A percentile compares a stretch with the other conserved stretches of the same genome.
Evolutionary conservation across 2,329 filamentous ascomycete species (phyloP).

Genomic region (Phoma sp.): DNA sequence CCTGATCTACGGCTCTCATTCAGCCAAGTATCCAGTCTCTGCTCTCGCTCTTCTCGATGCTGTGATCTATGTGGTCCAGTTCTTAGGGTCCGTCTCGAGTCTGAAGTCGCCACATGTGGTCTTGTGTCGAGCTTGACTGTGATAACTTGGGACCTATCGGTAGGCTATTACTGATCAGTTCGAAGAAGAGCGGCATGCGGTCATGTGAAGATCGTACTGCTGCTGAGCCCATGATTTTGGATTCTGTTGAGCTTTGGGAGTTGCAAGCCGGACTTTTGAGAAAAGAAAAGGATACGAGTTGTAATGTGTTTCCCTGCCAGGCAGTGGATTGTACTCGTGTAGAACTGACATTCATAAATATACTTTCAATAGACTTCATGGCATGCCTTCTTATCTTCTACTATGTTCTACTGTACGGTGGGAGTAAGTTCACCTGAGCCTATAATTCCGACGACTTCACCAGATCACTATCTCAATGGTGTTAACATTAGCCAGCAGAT

Average conservation of each 20-base stretch:
- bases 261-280: too few species aligned
- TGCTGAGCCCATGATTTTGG: background rate
- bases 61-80: too few species aligned
- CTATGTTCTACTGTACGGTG: background rate
- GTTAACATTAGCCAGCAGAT: background rate
- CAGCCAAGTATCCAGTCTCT: slow-evolving; percentile 22
- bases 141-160: slow-evolving; percentile 1
- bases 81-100: background rate
- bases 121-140: background rate
- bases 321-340: too few species aligned
- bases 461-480: background rate
- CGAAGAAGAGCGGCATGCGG: background rate
- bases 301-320: too few species aligned
- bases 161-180: background rate
- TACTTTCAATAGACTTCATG: too few species aligned
- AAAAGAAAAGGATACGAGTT: too few species aligned
- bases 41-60: background rate
- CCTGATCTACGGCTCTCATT: slow-evolving; percentile 17
- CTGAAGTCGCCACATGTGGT: background rate
- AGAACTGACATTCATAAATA: too few species aligned
- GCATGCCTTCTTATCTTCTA: too few species aligned
- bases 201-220: background rate
- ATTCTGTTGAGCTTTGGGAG: too few species aligned
- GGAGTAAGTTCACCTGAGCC: background rate
- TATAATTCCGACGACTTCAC: background rate